These are phyloP conservation scores for Plectosphaerella cucumerina DNA, from an alignment of 2,329 filamentous ascomycete genomes.

Conservation along the genomic window DNA sequence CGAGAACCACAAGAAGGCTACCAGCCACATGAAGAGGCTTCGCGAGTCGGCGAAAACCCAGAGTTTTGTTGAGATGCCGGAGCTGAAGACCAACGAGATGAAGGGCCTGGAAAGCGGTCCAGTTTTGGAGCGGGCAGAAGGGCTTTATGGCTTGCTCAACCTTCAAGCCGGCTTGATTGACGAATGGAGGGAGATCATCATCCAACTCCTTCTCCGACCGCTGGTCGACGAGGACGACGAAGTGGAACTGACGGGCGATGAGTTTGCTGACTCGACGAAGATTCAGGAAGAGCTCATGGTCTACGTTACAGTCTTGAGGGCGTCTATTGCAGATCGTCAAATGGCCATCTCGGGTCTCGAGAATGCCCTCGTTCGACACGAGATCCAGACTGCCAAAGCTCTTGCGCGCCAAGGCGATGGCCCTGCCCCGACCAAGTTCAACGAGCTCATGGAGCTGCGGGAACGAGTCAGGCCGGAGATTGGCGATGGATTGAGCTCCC, in stretches of 20 bases:
- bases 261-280: conserved; percentile 83
- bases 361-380: conserved; percentile 72
- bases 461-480: conserved; percentile 41
- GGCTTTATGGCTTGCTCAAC: conserved; percentile 64
- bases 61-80: conserved; percentile 59
- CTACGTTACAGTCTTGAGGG: conserved; percentile 74
- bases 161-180: conserved; percentile 67
- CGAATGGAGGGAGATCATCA: conserved; percentile 69
- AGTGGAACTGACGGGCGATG: conserved; percentile 76
- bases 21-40: conserved; percentile 61
- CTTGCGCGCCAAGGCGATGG: conserved; percentile 62
- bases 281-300: conserved; percentile 85
- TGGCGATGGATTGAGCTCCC: conserved; percentile 56
- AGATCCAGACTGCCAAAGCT: conserved; percentile 58
- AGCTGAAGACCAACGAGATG: conserved; percentile 43
- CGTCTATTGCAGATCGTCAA: conserved; percentile 73
- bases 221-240: conserved; percentile 78
- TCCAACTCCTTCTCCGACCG: conserved; percentile 66
- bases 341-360: conserved; percentile 70
- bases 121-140: conserved; percentile 62
- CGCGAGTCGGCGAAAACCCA: conserved; percentile 45
- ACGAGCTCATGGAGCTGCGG: conserved; percentile 48
- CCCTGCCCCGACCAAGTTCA: conserved; percentile 61
- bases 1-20: conserved; percentile 52
- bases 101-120: conserved; percentile 70